Evolutionary conservation across 169 alveolate genomes (phyloP).

Genomic region (Plasmodium chabaudi): DNA sequence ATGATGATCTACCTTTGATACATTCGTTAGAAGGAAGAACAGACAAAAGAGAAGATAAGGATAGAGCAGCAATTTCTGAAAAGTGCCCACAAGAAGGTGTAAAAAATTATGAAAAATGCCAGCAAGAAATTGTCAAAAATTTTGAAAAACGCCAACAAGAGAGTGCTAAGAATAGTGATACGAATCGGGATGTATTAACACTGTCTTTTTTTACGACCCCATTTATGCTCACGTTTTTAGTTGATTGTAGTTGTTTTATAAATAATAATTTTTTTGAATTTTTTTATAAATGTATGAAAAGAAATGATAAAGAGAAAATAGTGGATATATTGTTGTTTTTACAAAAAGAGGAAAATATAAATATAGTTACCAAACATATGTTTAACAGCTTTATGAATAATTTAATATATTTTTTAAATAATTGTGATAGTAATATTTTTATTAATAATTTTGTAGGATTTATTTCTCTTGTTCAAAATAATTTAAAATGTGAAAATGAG

Average conservation of each 20-base stretch:
- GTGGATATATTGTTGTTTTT: constrained; percentile 20
- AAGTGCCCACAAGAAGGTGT: no score
- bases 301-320: constrained; percentile 8
- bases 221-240: constrained; percentile 27
- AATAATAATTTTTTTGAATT: constrained; percentile 44
- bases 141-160: no score
- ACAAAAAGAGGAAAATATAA: constrained; percentile 28
- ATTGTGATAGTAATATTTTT: constrained; percentile 9
- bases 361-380: constrained; percentile 25
- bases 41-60: not conserved
- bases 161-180: not conserved
- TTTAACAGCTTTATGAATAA: constrained; percentile 35
- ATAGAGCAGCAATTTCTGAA: not conserved
- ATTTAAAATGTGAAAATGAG: not conserved
- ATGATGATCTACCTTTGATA: not conserved
- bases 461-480: constrained; percentile 2
- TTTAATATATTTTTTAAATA: constrained; percentile 23
- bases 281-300: constrained; percentile 35
- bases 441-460: constrained; percentile 30
- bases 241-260: constrained; percentile 32
- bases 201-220: constrained; percentile 45
- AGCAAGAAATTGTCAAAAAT: no score
- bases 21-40: not conserved
- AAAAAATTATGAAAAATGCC: no score
- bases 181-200: not conserved